Conservation (phyloP, 805 yeast species). For the Sugiyamaella lignohabitans region DNA sequence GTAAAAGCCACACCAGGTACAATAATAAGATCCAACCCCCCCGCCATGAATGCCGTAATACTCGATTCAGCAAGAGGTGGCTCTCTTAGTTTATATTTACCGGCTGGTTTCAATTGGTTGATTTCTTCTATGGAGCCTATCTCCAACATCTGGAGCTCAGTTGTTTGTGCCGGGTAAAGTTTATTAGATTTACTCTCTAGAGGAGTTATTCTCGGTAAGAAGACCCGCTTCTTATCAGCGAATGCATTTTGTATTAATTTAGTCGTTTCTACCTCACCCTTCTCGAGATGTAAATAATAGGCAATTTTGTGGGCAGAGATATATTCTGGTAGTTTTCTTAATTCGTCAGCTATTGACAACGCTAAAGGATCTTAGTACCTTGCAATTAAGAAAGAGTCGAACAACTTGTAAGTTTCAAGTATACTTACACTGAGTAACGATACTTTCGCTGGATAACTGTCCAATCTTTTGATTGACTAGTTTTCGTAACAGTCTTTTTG, state of each 20-base stretch:
- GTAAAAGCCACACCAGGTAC: constrained; percentile 87
- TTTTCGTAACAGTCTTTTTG: constrained; percentile 15
- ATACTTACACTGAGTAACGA: constrained; percentile 1
- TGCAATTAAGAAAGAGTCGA: not conserved
- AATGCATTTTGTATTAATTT: constrained; percentile 49
- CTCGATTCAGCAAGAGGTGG: constrained; percentile 40
- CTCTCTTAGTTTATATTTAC: constrained; percentile 61
- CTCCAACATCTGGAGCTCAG: constrained; percentile 51
- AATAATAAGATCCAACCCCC: constrained; percentile 61
- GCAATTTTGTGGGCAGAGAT: constrained; percentile 47
- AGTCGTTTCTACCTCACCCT: constrained; percentile 59
- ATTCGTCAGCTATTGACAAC: constrained; percentile 6
- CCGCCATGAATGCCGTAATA: constrained; percentile 16
- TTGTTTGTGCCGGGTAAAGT: constrained; percentile 29
- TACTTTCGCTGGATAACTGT: not conserved
- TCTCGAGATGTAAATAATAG: constrained; percentile 70
- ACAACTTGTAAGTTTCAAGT: not conserved
- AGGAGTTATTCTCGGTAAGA: constrained; percentile 44
- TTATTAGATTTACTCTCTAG: constrained; percentile 37
- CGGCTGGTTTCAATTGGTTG: constrained; percentile 50
- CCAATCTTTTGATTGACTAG: constrained; percentile 7
- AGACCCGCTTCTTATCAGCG: constrained; percentile 39
- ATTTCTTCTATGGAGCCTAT: constrained; percentile 42
- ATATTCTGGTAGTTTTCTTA: constrained; percentile 36
- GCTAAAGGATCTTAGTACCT: constrained; percentile 3